A percentile compares a stretch with the other conserved stretches of the same genome.
phyloP scores from a whole-genome alignment of 352 stramenopile genomes.

The Globisporangium emineosum region DNA sequence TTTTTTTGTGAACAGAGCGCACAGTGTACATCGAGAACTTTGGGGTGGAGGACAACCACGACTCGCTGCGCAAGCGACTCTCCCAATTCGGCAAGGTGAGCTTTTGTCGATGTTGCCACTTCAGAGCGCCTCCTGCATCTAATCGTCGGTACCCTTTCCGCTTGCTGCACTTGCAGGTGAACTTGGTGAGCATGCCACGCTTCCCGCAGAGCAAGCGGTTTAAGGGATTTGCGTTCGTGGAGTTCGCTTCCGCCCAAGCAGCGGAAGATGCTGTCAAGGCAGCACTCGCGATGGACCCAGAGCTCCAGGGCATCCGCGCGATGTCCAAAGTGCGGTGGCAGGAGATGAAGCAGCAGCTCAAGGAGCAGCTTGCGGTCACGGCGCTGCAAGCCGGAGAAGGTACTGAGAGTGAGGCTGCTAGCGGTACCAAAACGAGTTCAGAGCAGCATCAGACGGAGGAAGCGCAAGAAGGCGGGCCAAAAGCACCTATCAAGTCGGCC shows the following conservation, averaged over 20 bases:
- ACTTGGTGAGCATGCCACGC: conserved; percentile 70
- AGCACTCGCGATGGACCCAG: conserved; percentile 15
- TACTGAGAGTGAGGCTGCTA: not conserved
- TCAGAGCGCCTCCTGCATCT: not conserved
- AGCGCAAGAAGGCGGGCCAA: not conserved
- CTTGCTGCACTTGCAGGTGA: conserved; percentile 27
- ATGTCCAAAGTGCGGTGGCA: conserved; percentile 63
- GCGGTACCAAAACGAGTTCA: not conserved
- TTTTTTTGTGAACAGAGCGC: conserved; percentile 26
- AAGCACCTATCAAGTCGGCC: not conserved
- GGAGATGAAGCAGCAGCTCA: conserved; percentile 64
- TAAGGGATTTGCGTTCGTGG: conserved; percentile 83
- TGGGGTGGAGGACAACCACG: conserved; percentile 50
- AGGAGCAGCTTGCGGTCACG: conserved; percentile 30
- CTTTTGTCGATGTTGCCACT: not conserved
- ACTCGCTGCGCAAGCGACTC: conserved; percentile 58
- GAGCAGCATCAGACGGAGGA: not conserved
- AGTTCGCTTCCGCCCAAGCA: conserved; percentile 46
- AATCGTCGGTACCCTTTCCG: not conserved
- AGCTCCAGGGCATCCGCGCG: conserved; percentile 38
- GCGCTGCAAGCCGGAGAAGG: not conserved
- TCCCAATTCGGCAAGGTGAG: conserved; percentile 59
- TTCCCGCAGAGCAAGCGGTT: conserved; percentile 66
- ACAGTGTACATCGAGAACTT: conserved; percentile 83
- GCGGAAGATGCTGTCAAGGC: conserved; percentile 28